Conservation (phyloP, 1,284 basidiomycete genomes). For the Austroboletus novae-zelandiae region DNA sequence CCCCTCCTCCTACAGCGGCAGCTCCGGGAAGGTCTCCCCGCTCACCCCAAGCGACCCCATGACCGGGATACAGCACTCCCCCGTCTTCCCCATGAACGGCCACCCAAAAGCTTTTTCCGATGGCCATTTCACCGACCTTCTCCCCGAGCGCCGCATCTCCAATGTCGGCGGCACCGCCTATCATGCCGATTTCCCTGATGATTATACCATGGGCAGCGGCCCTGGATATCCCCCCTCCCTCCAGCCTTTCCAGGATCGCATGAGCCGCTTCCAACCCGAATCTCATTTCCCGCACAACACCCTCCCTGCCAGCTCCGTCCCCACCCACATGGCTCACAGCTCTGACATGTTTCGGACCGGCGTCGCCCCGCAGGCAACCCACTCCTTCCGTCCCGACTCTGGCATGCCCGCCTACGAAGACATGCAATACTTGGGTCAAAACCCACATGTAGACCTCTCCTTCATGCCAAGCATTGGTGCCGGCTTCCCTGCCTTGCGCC, state of each 20-base stretch:
- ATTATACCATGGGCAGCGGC: slow-evolving; percentile 53
- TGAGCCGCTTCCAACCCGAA: slow-evolving; percentile 50
- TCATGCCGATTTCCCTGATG: slow-evolving; percentile 58
- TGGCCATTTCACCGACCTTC: slow-evolving; percentile 50
- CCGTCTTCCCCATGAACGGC: slow-evolving; percentile 44
- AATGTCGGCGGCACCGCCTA: slow-evolving; percentile 43
- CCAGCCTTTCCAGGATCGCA: slow-evolving; percentile 56
- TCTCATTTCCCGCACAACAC: slow-evolving; percentile 44
- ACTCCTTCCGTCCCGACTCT: slow-evolving; percentile 49
- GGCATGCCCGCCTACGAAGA: slow-evolving; percentile 52
- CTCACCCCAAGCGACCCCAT: slow-evolving; percentile 67
- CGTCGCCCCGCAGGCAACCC: slow-evolving; percentile 67
- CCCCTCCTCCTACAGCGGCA: slow-evolving; percentile 53
- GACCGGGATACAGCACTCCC: slow-evolving; percentile 50
- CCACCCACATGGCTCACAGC: slow-evolving; percentile 45
- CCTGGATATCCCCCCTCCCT: slow-evolving; percentile 48
- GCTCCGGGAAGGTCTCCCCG: slow-evolving; percentile 71
- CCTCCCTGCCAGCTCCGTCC: slow-evolving; percentile 38
- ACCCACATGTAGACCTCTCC: slow-evolving; percentile 51
- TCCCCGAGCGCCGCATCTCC: slow-evolving; percentile 57
- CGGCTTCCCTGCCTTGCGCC: slow-evolving; percentile 61
- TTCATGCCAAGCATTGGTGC: slow-evolving; percentile 62
- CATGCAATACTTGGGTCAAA: slow-evolving; percentile 53
- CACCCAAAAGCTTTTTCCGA: slow-evolving; percentile 55
- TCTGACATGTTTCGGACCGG: slow-evolving; percentile 56